These are phyloP conservation scores for Marasmius tenuissimus DNA, from an alignment of 1,284 basidiomycete species.

Conservation along the genomic window DNA sequence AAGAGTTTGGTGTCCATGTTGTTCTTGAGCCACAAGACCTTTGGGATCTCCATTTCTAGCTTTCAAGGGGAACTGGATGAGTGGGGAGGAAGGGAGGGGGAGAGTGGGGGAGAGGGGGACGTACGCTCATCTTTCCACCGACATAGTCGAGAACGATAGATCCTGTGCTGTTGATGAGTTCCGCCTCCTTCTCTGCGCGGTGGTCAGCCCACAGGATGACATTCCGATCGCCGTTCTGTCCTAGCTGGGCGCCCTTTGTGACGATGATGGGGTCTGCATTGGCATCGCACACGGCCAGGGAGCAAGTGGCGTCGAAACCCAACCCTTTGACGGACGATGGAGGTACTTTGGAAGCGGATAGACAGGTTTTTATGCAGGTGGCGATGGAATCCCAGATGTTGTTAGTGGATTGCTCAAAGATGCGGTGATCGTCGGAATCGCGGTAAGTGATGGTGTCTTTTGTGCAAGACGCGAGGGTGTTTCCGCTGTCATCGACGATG, in stretches of 20 bases:
- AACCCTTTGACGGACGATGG: slow-evolving; percentile 80
- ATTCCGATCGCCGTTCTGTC: slow-evolving; percentile 72
- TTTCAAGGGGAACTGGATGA: slow-evolving; percentile 29
- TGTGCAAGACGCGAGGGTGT: slow-evolving; percentile 75
- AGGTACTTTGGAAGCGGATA: slow-evolving; percentile 62
- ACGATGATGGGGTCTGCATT: slow-evolving; percentile 80
- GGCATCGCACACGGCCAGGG: slow-evolving; percentile 83
- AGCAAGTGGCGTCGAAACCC: slow-evolving; percentile 98
- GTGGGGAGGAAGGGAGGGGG: not conserved
- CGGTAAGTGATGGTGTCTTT: slow-evolving; percentile 85
- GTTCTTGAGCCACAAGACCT: slow-evolving; percentile 94
- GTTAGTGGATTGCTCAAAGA: slow-evolving; percentile 92
- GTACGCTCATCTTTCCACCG: slow-evolving; percentile 93
- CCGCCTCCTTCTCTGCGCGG: slow-evolving; percentile 90
- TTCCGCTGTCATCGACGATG: slow-evolving; percentile 77
- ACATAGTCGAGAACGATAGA: slow-evolving; percentile 92
- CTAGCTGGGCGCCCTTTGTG: slow-evolving; percentile 68
- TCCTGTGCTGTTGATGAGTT: slow-evolving; percentile 84
- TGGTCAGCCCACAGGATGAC: slow-evolving; percentile 95
- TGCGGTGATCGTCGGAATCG: slow-evolving; percentile 81
- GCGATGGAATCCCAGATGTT: slow-evolving; percentile 88
- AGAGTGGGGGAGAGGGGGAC: slow-evolving; percentile 34
- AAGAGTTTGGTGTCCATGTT: slow-evolving; percentile 77
- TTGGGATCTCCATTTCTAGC: slow-evolving; percentile 97
- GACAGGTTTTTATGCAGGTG: slow-evolving; percentile 67